Base-by-base conservation (phyloP, 1,284 basidiomycete genomes). In the Dichomitus squalens region DNA sequence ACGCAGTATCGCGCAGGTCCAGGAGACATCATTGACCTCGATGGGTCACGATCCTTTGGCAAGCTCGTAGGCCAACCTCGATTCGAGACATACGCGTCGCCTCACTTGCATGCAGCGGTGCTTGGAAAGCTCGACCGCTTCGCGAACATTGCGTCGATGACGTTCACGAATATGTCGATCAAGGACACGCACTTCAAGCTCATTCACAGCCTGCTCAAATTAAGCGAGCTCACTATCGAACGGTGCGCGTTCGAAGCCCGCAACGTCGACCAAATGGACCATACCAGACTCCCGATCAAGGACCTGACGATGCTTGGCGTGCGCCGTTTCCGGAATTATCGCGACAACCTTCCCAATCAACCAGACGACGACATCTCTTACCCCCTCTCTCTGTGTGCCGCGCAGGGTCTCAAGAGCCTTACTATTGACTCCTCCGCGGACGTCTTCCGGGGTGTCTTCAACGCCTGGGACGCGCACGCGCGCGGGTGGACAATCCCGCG, bases 391-490 rank as follows among this genome's bases (percentile, higher is more conserved):
- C 70, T 76, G 33, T 72, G 67, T n/a, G 66, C 66, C 36, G 76
- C 66, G 1, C 65, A 66, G 21, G 67, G 64, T 6, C 71, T 78
- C n/a, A 71, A 70, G n/a, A 65, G 68, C 23, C 66, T 77, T 21
- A 71, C 70, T 49, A 69, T 78, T 57, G 76, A 77, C 58, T 68
- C 66, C 48, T 74, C 73, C 2, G 76, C 76, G 21, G 74, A 74
- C 56, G 69, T 77, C 16, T 73, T 76, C 63, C 66, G 66, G 23
- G 56, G 58, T 46, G 67, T 75, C 27, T 75, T 71, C 52, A 66
- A 56, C 7, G 59, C 52, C 20, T 61, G 59, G 29, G 61, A 63
- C 12, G 53, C 66, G 7, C 41, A 56, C 49, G 49, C 52, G 29
- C 64, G 64, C 3, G 55, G 61, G 0, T 70, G 68, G 11, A 36